A percentile compares a stretch with the other conserved stretches of the same genome.
phyloP scores from a whole-genome alignment of 441 rosid species.

The Hura crepitans region DNA sequence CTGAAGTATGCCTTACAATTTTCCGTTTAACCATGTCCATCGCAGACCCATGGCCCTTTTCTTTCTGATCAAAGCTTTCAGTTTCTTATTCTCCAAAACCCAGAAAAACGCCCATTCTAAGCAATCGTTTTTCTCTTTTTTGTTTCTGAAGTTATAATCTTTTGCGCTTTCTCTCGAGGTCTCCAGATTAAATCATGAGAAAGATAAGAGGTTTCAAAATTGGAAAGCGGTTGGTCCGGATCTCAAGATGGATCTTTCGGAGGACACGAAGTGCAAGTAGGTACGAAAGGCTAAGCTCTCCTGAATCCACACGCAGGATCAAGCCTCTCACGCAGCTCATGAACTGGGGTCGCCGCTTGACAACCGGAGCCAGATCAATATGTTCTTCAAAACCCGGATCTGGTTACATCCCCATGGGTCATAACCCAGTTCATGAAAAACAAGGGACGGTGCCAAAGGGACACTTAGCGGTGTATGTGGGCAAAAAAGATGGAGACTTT shows the following conservation, averaged over 20 bases:
- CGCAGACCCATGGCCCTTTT: slow-evolving; percentile 60
- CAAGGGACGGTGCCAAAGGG: slow-evolving; percentile 56
- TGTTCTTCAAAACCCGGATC: slow-evolving; percentile 33
- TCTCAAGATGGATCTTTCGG: slow-evolving; percentile 44
- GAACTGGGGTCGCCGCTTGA: slow-evolving; percentile 56
- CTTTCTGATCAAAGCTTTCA: slow-evolving; percentile 19
- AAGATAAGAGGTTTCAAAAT: slow-evolving; percentile 56
- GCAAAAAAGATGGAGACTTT: slow-evolving; percentile 56
- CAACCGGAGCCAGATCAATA: slow-evolving; percentile 36
- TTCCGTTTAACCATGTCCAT: slow-evolving; percentile 54
- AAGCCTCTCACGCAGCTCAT: slow-evolving; percentile 45
- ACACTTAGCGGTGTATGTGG: slow-evolving; percentile 72
- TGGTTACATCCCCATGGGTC: slow-evolving; percentile 39
- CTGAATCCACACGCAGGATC: slow-evolving; percentile 21
- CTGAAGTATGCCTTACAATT: slow-evolving; percentile 51
- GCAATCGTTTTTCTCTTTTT: not conserved
- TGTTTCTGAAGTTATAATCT: not conserved
- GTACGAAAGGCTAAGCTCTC: slow-evolving; percentile 29
- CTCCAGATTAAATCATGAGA: slow-evolving; percentile 33
- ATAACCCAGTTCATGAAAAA: slow-evolving; percentile 26
- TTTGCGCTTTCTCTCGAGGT: not conserved
- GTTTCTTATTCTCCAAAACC: not conserved
- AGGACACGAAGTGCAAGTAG: slow-evolving; percentile 27
- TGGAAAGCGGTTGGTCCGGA: slow-evolving; percentile 41
- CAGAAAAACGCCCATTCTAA: not conserved